Conservation (phyloP, 768 basidiomycete species). For the Serendipita indica region DNA sequence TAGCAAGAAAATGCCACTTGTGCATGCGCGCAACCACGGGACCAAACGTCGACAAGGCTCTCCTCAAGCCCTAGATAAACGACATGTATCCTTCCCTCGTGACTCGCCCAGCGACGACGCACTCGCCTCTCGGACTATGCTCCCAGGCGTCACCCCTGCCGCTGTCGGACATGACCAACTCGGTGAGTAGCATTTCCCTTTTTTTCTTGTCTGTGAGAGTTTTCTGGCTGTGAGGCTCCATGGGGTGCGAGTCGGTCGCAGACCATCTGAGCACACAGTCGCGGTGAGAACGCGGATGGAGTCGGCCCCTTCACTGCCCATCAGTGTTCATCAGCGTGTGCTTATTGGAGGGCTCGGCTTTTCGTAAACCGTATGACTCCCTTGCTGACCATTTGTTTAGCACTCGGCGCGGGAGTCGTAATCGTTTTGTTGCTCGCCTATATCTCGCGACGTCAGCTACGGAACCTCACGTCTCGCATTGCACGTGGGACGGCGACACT, state of each 20-base stretch:
- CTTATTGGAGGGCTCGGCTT: too few species aligned
- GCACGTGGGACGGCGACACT: not conserved
- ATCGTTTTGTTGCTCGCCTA: slow-evolving; percentile 1
- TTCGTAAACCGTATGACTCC: too few species aligned
- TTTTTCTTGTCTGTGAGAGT: too few species aligned
- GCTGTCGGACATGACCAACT: not conserved
- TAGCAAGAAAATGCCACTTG: not conserved
- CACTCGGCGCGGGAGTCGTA: not conserved
- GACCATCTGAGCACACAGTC: too few species aligned
- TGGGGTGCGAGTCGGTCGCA: too few species aligned
- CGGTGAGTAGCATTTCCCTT: not conserved
- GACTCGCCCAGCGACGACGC: not conserved
- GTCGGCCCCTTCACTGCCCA: too few species aligned
- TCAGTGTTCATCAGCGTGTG: too few species aligned
- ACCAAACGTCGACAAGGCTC: too few species aligned
- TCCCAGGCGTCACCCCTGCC: not conserved
- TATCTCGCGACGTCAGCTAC: not conserved
- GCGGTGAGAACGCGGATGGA: too few species aligned
- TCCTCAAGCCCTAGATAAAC: not conserved
- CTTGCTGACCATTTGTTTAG: too few species aligned
- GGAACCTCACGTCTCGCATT: not conserved
- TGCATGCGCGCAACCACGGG: not conserved
- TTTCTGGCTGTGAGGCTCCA: too few species aligned
- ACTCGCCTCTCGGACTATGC: not conserved
- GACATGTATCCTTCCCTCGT: not conserved